Evolutionary conservation across 2,329 filamentous ascomycete genomes (phyloP), one percentile per base, ranked within the genome.

Genomic region (Chaetomiaceae sp.): DNA sequence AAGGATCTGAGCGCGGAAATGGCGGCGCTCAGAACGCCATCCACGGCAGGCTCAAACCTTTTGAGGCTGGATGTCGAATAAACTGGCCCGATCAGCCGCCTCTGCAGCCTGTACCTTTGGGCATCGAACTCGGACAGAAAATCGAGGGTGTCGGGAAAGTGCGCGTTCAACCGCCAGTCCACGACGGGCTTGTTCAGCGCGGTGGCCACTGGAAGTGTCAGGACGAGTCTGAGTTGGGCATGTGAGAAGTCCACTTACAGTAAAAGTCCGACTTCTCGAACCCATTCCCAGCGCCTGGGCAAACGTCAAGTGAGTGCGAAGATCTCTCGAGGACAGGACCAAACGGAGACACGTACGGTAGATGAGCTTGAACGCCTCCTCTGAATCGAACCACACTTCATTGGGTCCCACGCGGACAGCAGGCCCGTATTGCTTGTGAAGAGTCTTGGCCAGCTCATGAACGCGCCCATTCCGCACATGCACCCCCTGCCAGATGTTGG

Each of bases 251-350:
- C 1, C 3, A 54, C 72, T 59, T 63, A 79, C 78, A 59, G 46
- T 81, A 81, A 39, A 81, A 81, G 14, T 77, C 73, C 0, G 76
- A 76, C 59, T 81, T 81, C 31, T 76, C 73, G 55, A 71, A 78
- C 1, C 75, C 75, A 36, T 69, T 76, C 0, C 72, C 72, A 6
- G 68, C 67, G n/a, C 70, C 77, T 80, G 19, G 15, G 3, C 2
- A 15, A 19, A 37, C 19, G 4, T 17, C 19, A 37, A 5, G 33
- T 3, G 9, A 47, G 1, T 17, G 6, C n/a, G n/a, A 5, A n/a
- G n/a, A 31, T 31, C 9, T 31, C 1, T n/a, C n/a, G n/a, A n/a
- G n/a, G n/a, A n/a, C n/a, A n/a, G n/a, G n/a, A n/a, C n/a, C n/a
- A n/a, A 36, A 6, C 20, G 17, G 3, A n/a, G n/a, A n/a, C n/a